These are phyloP conservation scores for Nitzschia inconspicua DNA, from an alignment of 108 stramenopile species.

Conservation along the genomic window DNA sequence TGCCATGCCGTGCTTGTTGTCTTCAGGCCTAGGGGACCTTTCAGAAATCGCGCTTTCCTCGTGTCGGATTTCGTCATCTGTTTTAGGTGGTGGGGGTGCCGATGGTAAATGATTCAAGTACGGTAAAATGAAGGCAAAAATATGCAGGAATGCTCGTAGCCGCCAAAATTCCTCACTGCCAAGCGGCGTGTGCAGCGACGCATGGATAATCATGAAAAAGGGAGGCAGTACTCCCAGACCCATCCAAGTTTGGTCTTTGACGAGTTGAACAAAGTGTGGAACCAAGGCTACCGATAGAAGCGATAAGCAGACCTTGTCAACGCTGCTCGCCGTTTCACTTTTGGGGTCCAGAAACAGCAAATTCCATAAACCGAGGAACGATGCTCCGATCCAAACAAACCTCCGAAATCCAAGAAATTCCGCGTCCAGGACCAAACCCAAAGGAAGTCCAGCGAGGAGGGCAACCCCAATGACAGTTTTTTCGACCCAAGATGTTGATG, in stretches of 20 bases:
- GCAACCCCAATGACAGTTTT: background rate
- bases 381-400: conserved; percentile 1
- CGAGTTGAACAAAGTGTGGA: conserved; percentile 1
- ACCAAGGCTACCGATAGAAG: background rate
- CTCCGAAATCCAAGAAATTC: background rate
- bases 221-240: background rate
- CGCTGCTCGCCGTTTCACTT: background rate
- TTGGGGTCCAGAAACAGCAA: background rate
- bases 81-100: too few relatives aligned
- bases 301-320: background rate
- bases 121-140: background rate
- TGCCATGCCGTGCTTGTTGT: too few relatives aligned
- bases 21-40: too few relatives aligned
- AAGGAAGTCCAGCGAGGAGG: background rate
- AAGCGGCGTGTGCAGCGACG: background rate
- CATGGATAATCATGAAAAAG: background rate
- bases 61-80: too few relatives aligned
- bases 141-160: conserved; percentile 1
- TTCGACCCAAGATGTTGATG: background rate
- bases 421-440: conserved; percentile 2
- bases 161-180: background rate
- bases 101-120: conserved; percentile 5
- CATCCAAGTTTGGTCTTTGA: background rate
- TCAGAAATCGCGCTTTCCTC: too few relatives aligned
- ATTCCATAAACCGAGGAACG: background rate